Percentiles rank a stretch among this genome's conserved stretches.
Conservation (phyloP, 495 filamentous ascomycete genomes). For the Cairneyella variabilis region DNA sequence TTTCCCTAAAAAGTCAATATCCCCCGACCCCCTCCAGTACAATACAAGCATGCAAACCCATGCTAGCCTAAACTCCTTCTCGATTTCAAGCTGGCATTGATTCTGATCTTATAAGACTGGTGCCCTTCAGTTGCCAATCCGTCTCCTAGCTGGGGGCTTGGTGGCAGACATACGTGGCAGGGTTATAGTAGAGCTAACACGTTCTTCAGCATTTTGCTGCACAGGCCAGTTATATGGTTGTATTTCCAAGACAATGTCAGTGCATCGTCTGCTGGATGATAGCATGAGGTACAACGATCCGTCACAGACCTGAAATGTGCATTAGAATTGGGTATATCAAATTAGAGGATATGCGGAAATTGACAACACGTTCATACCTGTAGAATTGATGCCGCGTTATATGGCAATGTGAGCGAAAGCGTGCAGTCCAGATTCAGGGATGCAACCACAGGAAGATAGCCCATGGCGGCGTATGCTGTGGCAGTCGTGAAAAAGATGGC, state of each 20-base stretch:
- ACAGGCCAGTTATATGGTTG: neutral
- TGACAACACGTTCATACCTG: neutral
- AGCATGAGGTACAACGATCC: neutral
- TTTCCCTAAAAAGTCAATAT: no score
- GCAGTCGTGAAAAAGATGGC: neutral
- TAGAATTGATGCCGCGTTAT: neutral
- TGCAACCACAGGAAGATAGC: constrained; percentile 1
- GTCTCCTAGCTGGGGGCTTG: no score
- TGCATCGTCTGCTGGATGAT: neutral
- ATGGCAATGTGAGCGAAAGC: neutral
- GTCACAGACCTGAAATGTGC: neutral
- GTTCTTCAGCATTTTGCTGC: no score
- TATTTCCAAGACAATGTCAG: neutral
- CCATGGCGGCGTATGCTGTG: neutral
- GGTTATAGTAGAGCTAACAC: no score
- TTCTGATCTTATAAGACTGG: no score
- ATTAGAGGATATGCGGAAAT: neutral
- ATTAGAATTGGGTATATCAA: neutral
- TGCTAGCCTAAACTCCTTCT: no score
- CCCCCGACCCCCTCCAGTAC: no score
- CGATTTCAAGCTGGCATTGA: no score
- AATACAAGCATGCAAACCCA: no score
- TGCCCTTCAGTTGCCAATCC: no score
- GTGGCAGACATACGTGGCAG: no score
- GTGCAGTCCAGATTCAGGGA: neutral